Evolutionary conservation across 164 flowering plant species (phyloP), one percentile per base, ranked within the genome.

Genomic region (Chimonanthus salicifolius): DNA sequence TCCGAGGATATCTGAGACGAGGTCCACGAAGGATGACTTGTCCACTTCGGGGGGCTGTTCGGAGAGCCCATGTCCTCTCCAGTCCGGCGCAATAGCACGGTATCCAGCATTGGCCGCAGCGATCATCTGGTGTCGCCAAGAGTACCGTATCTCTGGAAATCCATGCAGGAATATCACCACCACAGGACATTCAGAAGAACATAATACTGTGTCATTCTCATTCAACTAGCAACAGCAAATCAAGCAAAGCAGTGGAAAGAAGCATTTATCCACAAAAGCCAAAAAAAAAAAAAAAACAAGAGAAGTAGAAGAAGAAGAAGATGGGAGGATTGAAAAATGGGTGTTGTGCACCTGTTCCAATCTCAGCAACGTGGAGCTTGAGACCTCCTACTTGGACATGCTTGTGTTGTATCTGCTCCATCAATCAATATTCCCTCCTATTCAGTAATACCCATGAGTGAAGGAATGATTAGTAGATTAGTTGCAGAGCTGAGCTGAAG

Each of bases 121-220:
- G 3, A 87, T 45, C 90, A 88, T 87, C 74, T 88, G 90, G 74
- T 87, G 82, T 74, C 90, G 51, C 92, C 88, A 88, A 16, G 92
- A 80, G 74, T 87, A 86, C 83, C 81, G 77, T 8, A 83, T 83
- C 74, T 83, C 87, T 5, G 89, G 85, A 70, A 86, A 83, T 4
- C 87, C 88, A 78, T 84, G 87, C 16, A 77, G 69, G 75, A 77
- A 71, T 4, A 79, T 49, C 15, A 76, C 77, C 4, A 74, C 69
- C 63, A 58, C 18, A 72, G 80, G 71, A 58, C 74, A 74, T 78
- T 72, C 11, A 13, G 8, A 46, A 5, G 20, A 21, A 8, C 68
- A 65, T 9, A 3, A 44, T 7, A 2, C 11, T 62, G 20, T 1
- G 65, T 7, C 60, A 62, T 20, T 20, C 65, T 62, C n/a, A 20